Percentiles rank a stretch among this genome's conserved stretches.
These are phyloP conservation scores for Musa balbisiana DNA, from an alignment of 202 grass and related monocot genomes.

Conservation along the genomic window DNA sequence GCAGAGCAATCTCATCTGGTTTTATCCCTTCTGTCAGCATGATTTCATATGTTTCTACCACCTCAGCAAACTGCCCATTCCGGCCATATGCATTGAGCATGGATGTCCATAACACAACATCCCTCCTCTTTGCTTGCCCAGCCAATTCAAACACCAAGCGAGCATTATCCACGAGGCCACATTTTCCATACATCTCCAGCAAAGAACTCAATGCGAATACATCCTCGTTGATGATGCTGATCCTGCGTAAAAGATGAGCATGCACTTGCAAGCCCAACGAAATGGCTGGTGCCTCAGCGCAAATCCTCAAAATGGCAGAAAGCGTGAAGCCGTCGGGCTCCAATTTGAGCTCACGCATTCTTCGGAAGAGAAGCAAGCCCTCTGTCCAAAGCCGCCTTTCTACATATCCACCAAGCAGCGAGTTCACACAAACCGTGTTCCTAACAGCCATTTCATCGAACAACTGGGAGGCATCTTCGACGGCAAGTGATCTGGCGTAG, in stretches of 20 bases:
- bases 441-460: conserved; percentile 43
- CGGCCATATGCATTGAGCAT: conserved; percentile 50
- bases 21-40: conserved; percentile 30
- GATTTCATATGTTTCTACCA: conserved; percentile 37
- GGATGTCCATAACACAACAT: conserved; percentile 53
- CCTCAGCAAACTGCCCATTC: conserved; percentile 41
- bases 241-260: conserved; percentile 29
- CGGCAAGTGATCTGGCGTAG: conserved; percentile 29
- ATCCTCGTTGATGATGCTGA: conserved; percentile 15
- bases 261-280: conserved; percentile 34
- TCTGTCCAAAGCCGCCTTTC: conserved; percentile 19
- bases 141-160: conserved; percentile 28
- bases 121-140: conserved; percentile 1
- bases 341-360: conserved; percentile 27
- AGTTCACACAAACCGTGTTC: conserved; percentile 49
- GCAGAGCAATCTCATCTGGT: conserved; percentile 45
- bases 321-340: conserved; percentile 32
- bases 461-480: conserved; percentile 32
- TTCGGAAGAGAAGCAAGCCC: conserved; percentile 27
- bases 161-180: conserved; percentile 29
- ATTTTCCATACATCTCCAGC: conserved; percentile 49
- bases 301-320: conserved; percentile 36
- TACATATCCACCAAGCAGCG: conserved; percentile 37
- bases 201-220: conserved; percentile 32
- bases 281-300: conserved; percentile 26